Conservation (phyloP, 2,329 filamentous ascomycete genomes). For the Trichoderma endophyticum region DNA sequence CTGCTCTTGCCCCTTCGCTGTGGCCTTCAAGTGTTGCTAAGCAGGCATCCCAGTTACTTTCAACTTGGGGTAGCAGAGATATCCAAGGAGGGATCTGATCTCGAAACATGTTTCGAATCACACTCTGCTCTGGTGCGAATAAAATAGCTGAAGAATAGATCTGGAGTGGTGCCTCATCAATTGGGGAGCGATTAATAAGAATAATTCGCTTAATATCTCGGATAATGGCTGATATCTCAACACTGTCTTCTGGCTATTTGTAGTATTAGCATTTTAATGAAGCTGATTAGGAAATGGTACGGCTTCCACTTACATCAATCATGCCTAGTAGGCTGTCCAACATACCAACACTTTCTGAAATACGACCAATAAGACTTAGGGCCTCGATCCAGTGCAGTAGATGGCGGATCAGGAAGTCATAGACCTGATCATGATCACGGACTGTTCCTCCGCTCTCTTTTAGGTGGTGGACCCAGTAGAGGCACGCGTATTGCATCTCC, state of each 20-base stretch:
- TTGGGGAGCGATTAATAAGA: neutral
- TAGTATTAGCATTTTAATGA: neutral
- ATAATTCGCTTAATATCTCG: neutral
- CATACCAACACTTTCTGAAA: neutral
- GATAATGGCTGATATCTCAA: neutral
- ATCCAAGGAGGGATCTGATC: neutral
- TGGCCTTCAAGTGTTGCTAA: neutral
- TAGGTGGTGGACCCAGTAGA: neutral
- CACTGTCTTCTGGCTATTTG: neutral
- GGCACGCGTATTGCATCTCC: neutral
- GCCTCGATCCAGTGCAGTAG: neutral
- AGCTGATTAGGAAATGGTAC: too few species aligned
- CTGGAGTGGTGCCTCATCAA: neutral
- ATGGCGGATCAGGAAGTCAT: neutral
- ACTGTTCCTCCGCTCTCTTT: neutral
- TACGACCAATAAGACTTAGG: neutral
- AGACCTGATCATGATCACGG: neutral
- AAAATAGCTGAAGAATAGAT: neutral
- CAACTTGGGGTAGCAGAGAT: neutral
- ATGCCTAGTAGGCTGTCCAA: neutral
- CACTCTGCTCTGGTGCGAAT: neutral
- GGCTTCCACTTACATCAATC: neutral
- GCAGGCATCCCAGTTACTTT: neutral
- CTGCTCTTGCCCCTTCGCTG: neutral
- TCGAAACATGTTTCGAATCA: neutral